Evolutionary conservation across 2,329 filamentous ascomycete genomes (phyloP), one percentile per base, ranked within the genome.

Genomic region (Rutstroemia sp.): DNA sequence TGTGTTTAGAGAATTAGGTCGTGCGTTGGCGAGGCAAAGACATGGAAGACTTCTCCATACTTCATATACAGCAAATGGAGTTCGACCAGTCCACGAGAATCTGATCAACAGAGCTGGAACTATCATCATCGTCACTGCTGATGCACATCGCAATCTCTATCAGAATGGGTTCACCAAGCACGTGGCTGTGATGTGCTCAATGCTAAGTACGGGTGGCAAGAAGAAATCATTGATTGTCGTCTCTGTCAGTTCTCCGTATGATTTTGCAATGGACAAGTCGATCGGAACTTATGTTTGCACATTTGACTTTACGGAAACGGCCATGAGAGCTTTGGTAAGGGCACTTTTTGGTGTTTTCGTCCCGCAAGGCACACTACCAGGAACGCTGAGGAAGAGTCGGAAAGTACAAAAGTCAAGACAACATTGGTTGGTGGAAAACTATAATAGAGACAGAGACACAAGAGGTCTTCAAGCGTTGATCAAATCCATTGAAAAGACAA

Each of bases 111-210:
- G 91, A 64, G 91, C 92, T 10, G 89, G 87, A 51, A 89, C 88
- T 4, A 90, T 96, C 60, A 87, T 97, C 19, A 86, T 96, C 51
- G 81, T 96, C 34, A 96, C 92, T 0, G 92, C 92, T 9, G 92
- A 97, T 72, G 92, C 92, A 0, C 96, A 96, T 68, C 81, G 92
- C 42, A 96, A 97, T 67, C 75, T 95, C 14, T 97, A 96, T 68
- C 92, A 97, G 70, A 84, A 90, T 51, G 91, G 91, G 0, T 97
- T 97, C 69, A 92, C 92, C 2, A 97, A 96, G 69, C 92, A 97
- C 63, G 89, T 96, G 8, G 87, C 92, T 12, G 94, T 95, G 87
- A 92, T 96, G 73, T 96, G 92, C 72, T 89, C 88, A 21, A 87
- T 91, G 82, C 79, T 90, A 57, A 82, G 84, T 6, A 83, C 86